Evolutionary conservation across 163 green algal genomes (phyloP).

Genomic region (Coccomyxa subellipsoidea): DNA sequence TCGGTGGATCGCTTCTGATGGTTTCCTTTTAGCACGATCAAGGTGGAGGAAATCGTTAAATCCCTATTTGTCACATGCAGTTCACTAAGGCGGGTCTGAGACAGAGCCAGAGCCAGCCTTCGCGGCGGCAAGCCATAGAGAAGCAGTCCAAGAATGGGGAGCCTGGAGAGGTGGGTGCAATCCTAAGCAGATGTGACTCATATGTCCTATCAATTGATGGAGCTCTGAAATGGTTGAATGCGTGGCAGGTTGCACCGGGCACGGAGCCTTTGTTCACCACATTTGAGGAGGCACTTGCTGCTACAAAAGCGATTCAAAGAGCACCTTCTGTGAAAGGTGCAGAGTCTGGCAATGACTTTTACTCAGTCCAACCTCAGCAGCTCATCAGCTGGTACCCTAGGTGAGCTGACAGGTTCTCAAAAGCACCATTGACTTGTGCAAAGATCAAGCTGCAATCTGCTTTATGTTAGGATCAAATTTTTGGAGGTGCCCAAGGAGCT

Average conservation of each 20-base stretch:
- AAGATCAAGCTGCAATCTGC: too few species aligned
- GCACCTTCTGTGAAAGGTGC: background rate
- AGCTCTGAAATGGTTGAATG: too few species aligned
- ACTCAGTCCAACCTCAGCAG: slow-evolving; percentile 43
- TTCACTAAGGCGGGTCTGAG: background rate
- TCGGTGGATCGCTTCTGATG: too few species aligned
- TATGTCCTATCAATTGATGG: background rate
- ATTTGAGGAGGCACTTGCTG: background rate
- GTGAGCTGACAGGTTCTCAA: background rate
- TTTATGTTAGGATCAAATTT: too few species aligned
- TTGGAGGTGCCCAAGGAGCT: too few species aligned
- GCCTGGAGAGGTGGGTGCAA: background rate
- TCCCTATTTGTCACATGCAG: background rate
- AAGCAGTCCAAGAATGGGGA: background rate
- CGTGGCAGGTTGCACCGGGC: background rate
- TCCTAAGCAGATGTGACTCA: background rate
- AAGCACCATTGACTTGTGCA: too few species aligned
- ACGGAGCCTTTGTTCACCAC: background rate
- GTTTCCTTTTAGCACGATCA: too few species aligned
- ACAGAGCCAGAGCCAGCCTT: background rate
- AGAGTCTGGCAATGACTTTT: slow-evolving; percentile 36
- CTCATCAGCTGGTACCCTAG: slow-evolving; percentile 48
- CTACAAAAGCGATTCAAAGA: background rate
- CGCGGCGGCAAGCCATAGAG: background rate
- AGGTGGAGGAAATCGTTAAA: background rate